A percentile compares a stretch with the other conserved stretches of the same genome.
Conservation (phyloP, 1,139 yeast genomes). For the Candida sp. region DNA sequence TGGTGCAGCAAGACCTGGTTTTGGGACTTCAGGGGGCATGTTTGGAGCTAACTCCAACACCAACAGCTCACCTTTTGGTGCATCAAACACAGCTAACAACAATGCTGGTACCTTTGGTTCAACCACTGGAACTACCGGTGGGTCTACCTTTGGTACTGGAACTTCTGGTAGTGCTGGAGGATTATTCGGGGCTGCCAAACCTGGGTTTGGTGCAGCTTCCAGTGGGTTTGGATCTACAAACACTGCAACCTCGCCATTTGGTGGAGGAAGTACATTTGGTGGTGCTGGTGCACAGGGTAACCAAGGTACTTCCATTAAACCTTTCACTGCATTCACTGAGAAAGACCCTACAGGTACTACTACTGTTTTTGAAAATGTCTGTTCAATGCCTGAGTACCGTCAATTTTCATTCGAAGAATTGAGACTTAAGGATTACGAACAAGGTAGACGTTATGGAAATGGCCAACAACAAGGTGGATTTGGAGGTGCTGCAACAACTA, state of each 20-base stretch:
- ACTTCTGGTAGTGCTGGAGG: conserved; percentile 4
- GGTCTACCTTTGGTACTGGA: conserved; percentile 11
- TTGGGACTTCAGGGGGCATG: conserved; percentile 1
- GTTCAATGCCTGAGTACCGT: conserved; percentile 88
- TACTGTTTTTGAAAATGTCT: conserved; percentile 67
- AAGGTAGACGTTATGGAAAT: conserved; percentile 62
- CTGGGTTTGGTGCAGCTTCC: conserved; percentile 12
- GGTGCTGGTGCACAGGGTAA: conserved; percentile 32
- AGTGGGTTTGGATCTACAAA: conserved; percentile 23
- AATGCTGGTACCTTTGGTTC: conserved; percentile 18
- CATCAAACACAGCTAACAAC: conserved; percentile 10
- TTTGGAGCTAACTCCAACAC: conserved; percentile 11
- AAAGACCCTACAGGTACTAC: conserved; percentile 65
- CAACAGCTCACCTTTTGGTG: conserved; percentile 35
- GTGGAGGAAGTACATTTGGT: conserved; percentile 20
- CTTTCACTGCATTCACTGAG: conserved; percentile 64
- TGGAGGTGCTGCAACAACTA: conserved; percentile 17
- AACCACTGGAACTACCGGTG: conserved; percentile 15
- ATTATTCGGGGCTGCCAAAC: conserved; percentile 15
- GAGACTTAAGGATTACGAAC: conserved; percentile 84
- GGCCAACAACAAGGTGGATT: conserved; percentile 17
- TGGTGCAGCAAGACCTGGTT: conserved; percentile 4
- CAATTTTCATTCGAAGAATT: conserved; percentile 84
- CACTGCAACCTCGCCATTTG: conserved; percentile 20
- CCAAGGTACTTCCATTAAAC: conserved; percentile 73